Percentiles rank a stretch among this genome's conserved stretches.
Evolutionary conservation across 2,329 filamentous ascomycete species (phyloP).

Genomic region (Alternaria gansuensis): DNA sequence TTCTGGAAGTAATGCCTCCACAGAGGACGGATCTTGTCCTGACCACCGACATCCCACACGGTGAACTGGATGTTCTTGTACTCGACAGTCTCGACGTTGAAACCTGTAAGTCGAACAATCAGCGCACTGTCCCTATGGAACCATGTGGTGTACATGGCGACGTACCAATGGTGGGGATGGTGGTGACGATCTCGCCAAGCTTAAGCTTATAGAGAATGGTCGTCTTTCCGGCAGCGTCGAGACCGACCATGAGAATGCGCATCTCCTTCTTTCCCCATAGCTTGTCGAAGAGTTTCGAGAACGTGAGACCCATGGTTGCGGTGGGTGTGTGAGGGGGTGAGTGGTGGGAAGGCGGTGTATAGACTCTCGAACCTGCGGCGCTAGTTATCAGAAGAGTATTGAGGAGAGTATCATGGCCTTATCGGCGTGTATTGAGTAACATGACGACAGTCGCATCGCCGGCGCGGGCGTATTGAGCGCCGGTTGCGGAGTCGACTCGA

Average conservation of each 20-base stretch:
- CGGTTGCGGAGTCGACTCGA: conserved; percentile 40
- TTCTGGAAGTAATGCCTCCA: conserved; percentile 98
- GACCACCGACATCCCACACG: conserved; percentile 97
- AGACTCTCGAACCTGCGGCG: conserved; percentile 51
- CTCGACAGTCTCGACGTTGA: conserved; percentile 98
- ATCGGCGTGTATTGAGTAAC: conserved; percentile 20
- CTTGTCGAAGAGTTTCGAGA: conserved; percentile 97
- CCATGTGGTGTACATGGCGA: conserved; percentile 22
- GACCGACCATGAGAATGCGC: conserved; percentile 96
- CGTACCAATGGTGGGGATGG: conserved; percentile 89
- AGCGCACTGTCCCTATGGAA: conserved; percentile 29
- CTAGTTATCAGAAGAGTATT: conserved; percentile 25
- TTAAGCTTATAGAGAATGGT: conserved; percentile 98
- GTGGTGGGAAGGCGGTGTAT: conserved; percentile 40
- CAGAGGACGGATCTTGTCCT: conserved; percentile 97
- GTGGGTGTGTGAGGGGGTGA: conserved; percentile 46
- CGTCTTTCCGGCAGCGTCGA: conserved; percentile 98
- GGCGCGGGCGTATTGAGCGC: conserved; percentile 37
- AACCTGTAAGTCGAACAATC: conserved; percentile 61
- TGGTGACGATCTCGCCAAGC: conserved; percentile 96
- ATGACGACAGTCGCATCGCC: conserved; percentile 19
- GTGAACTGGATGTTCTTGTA: conserved; percentile 99
- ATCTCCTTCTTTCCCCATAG: conserved; percentile 99
- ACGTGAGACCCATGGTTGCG: conserved; percentile 87
- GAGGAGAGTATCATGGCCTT: conserved; percentile 26